Conservation (phyloP, 2,329 filamentous ascomycete species). For the Cladosporium sphaerospermum region DNA sequence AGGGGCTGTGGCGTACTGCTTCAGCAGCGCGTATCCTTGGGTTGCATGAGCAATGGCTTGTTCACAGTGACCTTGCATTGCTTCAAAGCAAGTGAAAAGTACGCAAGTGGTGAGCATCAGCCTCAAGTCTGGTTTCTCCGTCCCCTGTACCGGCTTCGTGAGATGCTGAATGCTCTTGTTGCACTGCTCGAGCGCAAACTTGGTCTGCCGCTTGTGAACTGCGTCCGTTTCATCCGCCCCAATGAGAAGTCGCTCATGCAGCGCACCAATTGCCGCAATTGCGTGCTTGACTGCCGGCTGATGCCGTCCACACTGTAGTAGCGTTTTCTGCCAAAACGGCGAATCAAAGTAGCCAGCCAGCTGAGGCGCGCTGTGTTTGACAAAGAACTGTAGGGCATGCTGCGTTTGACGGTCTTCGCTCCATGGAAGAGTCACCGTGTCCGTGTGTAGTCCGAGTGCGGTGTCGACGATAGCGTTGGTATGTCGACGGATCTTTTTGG, state of each 20-base stretch:
- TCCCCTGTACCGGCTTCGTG: slow-evolving; percentile 10
- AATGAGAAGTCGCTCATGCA: slow-evolving; percentile 21
- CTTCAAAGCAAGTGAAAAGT: slow-evolving; percentile 23
- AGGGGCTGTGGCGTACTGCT: slow-evolving; percentile 17
- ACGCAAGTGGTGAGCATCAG: slow-evolving; percentile 23
- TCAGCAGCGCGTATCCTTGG: slow-evolving; percentile 20
- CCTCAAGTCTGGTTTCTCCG: slow-evolving; percentile 15
- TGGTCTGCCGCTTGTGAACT: slow-evolving; percentile 11
- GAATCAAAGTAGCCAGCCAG: slow-evolving; percentile 23
- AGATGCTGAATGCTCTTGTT: slow-evolving; percentile 21
- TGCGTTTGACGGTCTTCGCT: slow-evolving; percentile 18
- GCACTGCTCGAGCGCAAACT: slow-evolving; percentile 23
- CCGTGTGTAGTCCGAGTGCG: slow-evolving; percentile 14
- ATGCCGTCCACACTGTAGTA: slow-evolving; percentile 17
- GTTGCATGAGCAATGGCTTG: slow-evolving; percentile 22
- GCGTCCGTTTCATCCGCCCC: slow-evolving; percentile 14
- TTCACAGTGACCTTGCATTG: slow-evolving; percentile 21
- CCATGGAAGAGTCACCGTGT: slow-evolving; percentile 14
- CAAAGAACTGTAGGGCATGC: slow-evolving; percentile 21
- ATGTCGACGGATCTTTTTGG: slow-evolving; percentile 13
- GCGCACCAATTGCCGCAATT: slow-evolving; percentile 19
- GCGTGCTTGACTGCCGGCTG: slow-evolving; percentile 21
- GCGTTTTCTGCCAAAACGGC: slow-evolving; percentile 23
- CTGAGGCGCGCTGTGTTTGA: slow-evolving; percentile 20
- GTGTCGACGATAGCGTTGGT: slow-evolving; percentile 18